Percentiles rank a stretch among this genome's conserved stretches.
Evolutionary conservation across 225 moss, liverwort and hornwort species (phyloP).

Genomic region (Marchantia paleacea): DNA sequence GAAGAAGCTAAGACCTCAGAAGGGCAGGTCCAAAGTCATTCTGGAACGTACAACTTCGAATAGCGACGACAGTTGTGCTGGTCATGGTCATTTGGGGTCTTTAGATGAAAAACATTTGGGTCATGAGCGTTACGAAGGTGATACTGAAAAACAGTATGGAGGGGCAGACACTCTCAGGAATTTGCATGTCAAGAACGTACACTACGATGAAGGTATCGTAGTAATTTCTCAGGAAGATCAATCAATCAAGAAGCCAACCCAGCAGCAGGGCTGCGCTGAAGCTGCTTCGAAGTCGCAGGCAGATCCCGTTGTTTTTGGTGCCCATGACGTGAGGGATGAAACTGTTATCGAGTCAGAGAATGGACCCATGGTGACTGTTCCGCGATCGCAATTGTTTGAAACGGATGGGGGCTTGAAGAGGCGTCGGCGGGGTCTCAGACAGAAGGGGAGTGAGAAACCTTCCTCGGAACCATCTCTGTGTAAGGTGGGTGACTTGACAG

Average conservation of each 20-base stretch:
- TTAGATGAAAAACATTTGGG: too few species aligned
- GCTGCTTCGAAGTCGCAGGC: not conserved
- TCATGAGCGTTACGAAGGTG: not conserved
- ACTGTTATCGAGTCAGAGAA: not conserved
- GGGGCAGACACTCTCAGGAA: not conserved
- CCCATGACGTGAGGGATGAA: not conserved
- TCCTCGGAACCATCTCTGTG: not conserved
- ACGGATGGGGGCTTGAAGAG: not conserved
- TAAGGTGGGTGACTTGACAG: not conserved
- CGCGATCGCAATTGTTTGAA: not conserved
- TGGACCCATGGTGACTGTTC: not conserved
- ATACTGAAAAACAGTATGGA: not conserved
- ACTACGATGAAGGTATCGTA: too few species aligned
- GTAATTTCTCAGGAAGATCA: not conserved
- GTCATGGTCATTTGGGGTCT: too few species aligned
- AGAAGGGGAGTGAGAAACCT: not conserved
- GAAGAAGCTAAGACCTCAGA: not conserved
- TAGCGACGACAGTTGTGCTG: too few species aligned
- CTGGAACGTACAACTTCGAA: not conserved
- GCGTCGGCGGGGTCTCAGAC: not conserved
- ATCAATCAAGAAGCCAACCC: not conserved
- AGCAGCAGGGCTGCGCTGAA: not conserved
- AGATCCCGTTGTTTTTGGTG: not conserved
- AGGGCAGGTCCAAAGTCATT: not conserved
- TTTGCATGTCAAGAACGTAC: too few species aligned